Evolutionary conservation across 495 filamentous ascomycete species (phyloP).

Genomic region (Talaromyces nanjingensis): DNA sequence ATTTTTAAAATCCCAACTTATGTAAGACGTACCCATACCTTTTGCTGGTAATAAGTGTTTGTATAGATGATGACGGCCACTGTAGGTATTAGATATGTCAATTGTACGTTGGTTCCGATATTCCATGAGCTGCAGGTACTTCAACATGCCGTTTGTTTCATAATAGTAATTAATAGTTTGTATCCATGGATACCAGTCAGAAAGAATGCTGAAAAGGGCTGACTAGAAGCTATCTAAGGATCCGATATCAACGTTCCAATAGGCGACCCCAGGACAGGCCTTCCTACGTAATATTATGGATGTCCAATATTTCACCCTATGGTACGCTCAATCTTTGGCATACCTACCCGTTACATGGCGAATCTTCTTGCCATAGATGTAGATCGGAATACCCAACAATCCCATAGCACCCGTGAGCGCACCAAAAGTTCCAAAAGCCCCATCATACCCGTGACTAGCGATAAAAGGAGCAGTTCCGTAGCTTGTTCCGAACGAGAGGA

Average conservation of each 20-base stretch:
- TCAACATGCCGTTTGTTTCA: no score
- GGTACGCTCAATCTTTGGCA: neutral
- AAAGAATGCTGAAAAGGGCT: neutral
- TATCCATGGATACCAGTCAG: neutral
- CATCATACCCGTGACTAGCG: conserved; percentile 21
- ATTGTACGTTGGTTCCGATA: neutral
- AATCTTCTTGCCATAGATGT: conserved; percentile 26
- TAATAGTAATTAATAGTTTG: neutral
- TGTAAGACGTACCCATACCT: no score
- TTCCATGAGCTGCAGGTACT: neutral
- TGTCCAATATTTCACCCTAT: neutral
- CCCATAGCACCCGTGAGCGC: conserved; percentile 20
- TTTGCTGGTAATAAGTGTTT: no score
- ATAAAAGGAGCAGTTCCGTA: conserved; percentile 22
- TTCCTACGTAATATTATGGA: neutral
- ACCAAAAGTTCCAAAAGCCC: conserved; percentile 21
- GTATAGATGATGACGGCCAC: no score
- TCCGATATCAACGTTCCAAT: neutral
- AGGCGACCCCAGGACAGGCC: neutral
- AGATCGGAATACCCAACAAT: conserved; percentile 20
- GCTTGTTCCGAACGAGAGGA: conserved; percentile 29
- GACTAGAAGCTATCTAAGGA: neutral
- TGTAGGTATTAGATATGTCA: neutral
- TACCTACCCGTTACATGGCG: conserved; percentile 19
- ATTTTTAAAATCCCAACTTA: no score